Conservation (phyloP, 2,329 filamentous ascomycete species). For the Blumeria hordei region DNA sequence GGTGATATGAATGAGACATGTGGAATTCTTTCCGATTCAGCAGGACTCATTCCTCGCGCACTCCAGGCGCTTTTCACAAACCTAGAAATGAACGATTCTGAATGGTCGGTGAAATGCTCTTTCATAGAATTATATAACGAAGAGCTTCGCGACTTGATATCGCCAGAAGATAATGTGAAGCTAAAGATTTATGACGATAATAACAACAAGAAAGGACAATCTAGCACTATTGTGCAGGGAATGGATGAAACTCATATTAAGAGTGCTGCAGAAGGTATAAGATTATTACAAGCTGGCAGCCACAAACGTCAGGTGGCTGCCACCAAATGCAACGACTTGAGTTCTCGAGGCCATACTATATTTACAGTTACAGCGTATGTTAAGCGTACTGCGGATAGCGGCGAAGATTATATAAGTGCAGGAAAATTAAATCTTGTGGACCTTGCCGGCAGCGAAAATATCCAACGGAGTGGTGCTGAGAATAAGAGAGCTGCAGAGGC, state of each 20-base stretch:
- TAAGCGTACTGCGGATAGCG: slow-evolving; percentile 57
- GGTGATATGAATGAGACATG: slow-evolving; percentile 80
- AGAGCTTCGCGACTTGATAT: slow-evolving; percentile 73
- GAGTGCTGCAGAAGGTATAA: slow-evolving; percentile 62
- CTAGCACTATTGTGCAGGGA: slow-evolving; percentile 73
- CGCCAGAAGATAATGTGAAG: slow-evolving; percentile 58
- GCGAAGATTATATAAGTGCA: slow-evolving; percentile 71
- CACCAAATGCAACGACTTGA: slow-evolving; percentile 98
- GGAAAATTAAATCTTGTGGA: slow-evolving; percentile 95
- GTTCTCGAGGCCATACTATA: slow-evolving; percentile 87
- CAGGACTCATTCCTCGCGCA: slow-evolving; percentile 85
- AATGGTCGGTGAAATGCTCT: slow-evolving; percentile 86
- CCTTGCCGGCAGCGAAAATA: slow-evolving; percentile 91
- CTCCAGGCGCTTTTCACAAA: slow-evolving; percentile 70
- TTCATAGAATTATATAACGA: slow-evolving; percentile 99
- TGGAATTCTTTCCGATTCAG: slow-evolving; percentile 68
- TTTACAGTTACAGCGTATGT: slow-evolving; percentile 89
- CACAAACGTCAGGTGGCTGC: slow-evolving; percentile 93
- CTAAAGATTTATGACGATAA: slow-evolving; percentile 91
- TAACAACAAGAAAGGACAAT: slow-evolving; percentile 60
- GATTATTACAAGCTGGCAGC: slow-evolving; percentile 69
- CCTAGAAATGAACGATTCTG: slow-evolving; percentile 52
- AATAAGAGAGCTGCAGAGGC: slow-evolving; percentile 94
- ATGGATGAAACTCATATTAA: slow-evolving; percentile 95
- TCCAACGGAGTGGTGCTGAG: slow-evolving; percentile 86